Conservation (phyloP, 176 grass and related monocot species). For the Phragmites australis region DNA sequence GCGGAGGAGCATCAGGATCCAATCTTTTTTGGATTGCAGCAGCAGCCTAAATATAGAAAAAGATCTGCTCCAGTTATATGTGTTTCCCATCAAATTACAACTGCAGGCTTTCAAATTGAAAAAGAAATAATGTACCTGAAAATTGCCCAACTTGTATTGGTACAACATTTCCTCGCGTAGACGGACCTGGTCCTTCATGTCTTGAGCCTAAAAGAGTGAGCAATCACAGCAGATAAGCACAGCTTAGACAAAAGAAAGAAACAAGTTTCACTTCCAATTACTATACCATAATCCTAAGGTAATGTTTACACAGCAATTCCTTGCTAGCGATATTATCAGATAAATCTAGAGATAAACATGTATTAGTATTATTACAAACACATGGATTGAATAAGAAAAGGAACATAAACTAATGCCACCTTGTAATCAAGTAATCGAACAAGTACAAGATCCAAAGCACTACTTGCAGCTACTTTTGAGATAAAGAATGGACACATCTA, state of each 20-base stretch:
- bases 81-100: neutral
- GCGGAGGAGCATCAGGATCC: conserved; percentile 89
- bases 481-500: neutral
- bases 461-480: neutral
- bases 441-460: neutral
- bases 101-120: neutral
- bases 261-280: neutral
- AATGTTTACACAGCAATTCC: neutral
- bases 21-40: conserved; percentile 92
- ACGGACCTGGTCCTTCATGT: conserved; percentile 93
- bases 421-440: neutral
- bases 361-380: neutral
- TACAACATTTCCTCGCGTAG: conserved; percentile 98
- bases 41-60: conserved; percentile 63
- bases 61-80: neutral
- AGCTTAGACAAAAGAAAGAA: neutral
- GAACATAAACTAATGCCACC: neutral
- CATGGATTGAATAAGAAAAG: neutral
- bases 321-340: neutral
- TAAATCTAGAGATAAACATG: neutral
- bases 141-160: conserved; percentile 88
- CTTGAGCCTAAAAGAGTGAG: conserved; percentile 76
- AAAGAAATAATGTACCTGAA: conserved; percentile 54
- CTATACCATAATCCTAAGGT: neutral
- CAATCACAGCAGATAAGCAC: neutral